These are phyloP conservation scores for Aspergillus brasiliensis DNA, from an alignment of 2,329 filamentous ascomycete genomes.

Conservation along the genomic window DNA sequence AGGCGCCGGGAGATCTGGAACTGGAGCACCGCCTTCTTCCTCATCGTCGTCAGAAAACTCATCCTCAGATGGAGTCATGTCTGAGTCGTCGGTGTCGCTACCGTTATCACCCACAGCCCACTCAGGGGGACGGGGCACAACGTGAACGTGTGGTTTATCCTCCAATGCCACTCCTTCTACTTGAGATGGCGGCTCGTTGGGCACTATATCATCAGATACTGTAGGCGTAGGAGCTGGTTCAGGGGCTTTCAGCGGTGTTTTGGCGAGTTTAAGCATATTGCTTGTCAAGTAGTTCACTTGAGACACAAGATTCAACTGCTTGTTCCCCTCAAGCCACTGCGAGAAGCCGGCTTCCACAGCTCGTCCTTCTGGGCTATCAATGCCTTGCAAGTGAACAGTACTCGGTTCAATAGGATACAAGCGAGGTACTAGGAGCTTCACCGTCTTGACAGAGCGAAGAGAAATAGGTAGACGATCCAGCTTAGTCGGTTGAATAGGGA, in stretches of 20 bases:
- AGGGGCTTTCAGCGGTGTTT: constrained; percentile 47
- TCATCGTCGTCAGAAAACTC: constrained; percentile 47
- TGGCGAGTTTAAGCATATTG: constrained; percentile 69
- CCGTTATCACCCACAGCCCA: constrained; percentile 56
- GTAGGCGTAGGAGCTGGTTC: constrained; percentile 8
- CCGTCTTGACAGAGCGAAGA: constrained; percentile 63
- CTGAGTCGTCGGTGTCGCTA: constrained; percentile 42
- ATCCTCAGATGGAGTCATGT: constrained; percentile 50
- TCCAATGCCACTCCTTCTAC: constrained; percentile 28
- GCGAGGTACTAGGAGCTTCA: constrained; percentile 69
- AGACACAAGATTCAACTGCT: constrained; percentile 67
- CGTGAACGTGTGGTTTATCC: constrained; percentile 66
- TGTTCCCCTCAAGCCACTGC: constrained; percentile 58
- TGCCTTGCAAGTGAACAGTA: constrained; percentile 66
- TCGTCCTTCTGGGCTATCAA: constrained; percentile 61
- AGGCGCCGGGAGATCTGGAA: constrained; percentile 39
- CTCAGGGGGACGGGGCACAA: constrained; percentile 76
- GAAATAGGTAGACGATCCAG: constrained; percentile 61
- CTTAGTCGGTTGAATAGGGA: constrained; percentile 69
- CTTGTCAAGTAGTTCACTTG: constrained; percentile 74
- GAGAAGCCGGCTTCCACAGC: constrained; percentile 67
- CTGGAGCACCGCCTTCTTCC: constrained; percentile 41
- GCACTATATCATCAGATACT: constrained; percentile 13
- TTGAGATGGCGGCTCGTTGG: constrained; percentile 19
- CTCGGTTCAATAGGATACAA: constrained; percentile 72